Percentiles rank a stretch among this genome's conserved stretches.
Evolutionary conservation across 2,329 filamentous ascomycete genomes (phyloP).

Genomic region (Cladosporium colombiae): DNA sequence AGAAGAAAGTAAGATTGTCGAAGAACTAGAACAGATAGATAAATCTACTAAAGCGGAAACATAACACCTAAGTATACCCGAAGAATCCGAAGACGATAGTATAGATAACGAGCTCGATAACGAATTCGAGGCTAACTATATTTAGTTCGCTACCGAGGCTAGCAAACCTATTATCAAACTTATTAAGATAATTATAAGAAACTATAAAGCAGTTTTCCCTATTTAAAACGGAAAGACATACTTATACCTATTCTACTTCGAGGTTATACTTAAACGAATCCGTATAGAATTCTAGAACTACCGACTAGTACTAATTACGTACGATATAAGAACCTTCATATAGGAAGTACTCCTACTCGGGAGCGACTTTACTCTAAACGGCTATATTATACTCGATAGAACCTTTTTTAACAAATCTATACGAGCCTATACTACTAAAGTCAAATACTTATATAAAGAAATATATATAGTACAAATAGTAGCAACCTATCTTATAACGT

Average conservation of each 20-base stretch:
- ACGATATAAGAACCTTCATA: slow-evolving; percentile 10
- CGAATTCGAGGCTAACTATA: neutral
- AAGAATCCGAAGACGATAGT: slow-evolving; percentile 2
- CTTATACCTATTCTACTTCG: slow-evolving; percentile 19
- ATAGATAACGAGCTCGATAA: neutral
- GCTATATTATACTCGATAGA: slow-evolving; percentile 19
- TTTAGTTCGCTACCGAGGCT: neutral
- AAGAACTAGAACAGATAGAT: neutral
- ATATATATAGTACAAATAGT: neutral
- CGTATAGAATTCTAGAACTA: slow-evolving; percentile 22
- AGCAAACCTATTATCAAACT: neutral
- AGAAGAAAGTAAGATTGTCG: slow-evolving; percentile 17
- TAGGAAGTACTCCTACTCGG: slow-evolving; percentile 18
- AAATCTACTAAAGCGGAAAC: no score
- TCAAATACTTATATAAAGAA: neutral
- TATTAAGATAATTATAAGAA: neutral
- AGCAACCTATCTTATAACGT: neutral
- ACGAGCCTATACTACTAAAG: slow-evolving; percentile 3
- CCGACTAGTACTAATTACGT: slow-evolving; percentile 1
- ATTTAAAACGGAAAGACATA: neutral
- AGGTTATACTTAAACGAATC: slow-evolving; percentile 15
- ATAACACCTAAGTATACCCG: no score
- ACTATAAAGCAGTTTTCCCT: neutral
- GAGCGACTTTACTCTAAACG: slow-evolving; percentile 15
- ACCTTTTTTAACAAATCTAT: slow-evolving; percentile 16